Conservation (phyloP, 176 grass and related monocot genomes). For the Oryza glaberrima region DNA sequence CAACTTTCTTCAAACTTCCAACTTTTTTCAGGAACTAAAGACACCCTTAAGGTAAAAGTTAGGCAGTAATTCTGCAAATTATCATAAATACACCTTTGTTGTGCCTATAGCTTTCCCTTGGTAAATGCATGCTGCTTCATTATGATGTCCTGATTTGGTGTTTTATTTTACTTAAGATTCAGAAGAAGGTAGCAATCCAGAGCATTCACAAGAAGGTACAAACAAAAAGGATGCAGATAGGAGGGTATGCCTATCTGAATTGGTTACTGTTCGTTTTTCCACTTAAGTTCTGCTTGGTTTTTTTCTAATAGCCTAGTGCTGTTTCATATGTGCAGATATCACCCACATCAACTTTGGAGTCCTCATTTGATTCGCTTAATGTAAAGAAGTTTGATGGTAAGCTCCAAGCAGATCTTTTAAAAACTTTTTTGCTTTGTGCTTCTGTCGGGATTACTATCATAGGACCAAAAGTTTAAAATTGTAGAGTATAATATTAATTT, state of each 20-base stretch:
- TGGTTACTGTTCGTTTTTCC: constrained; percentile 25
- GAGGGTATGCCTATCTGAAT: constrained; percentile 55
- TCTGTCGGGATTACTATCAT: constrained; percentile 30
- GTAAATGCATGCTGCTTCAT: constrained; percentile 19
- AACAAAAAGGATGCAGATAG: constrained; percentile 77
- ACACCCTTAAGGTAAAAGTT: background rate
- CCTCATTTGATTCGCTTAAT: constrained; percentile 93
- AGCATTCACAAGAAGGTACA: constrained; percentile 48
- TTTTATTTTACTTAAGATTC: constrained; percentile 37
- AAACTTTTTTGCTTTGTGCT: constrained; percentile 19
- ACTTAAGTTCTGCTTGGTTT: constrained; percentile 36
- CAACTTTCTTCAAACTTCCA: too few species aligned
- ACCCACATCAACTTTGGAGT: constrained; percentile 79
- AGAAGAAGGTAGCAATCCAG: constrained; percentile 40
- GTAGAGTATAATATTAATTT: constrained; percentile 35
- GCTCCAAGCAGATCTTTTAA: background rate
- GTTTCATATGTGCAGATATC: constrained; percentile 65
- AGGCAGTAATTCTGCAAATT: background rate
- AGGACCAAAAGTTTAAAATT: constrained; percentile 2
- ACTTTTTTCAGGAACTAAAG: too few species aligned
- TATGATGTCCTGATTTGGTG: constrained; percentile 19
- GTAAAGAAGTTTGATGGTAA: constrained; percentile 97
- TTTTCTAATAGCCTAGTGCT: constrained; percentile 5
- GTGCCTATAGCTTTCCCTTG: constrained; percentile 5
- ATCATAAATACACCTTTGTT: background rate